Percentiles rank a stretch among this genome's conserved stretches.
Conservation (phyloP, 345 rosid species). For the Brassica napus region DNA sequence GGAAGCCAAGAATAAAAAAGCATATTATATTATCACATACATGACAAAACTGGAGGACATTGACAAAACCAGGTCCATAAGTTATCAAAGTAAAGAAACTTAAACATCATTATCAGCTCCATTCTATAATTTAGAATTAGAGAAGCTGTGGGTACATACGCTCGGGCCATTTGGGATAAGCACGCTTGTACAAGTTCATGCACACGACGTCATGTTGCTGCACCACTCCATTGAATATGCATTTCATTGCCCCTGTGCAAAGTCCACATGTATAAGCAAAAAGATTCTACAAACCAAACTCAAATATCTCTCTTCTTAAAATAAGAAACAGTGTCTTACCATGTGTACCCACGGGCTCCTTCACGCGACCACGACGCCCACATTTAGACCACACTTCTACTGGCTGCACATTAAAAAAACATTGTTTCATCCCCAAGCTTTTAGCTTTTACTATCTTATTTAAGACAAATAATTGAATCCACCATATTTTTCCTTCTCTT, state of each 20-base stretch:
- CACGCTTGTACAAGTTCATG: slow-evolving; percentile 87
- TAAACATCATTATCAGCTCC: not conserved
- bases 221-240: slow-evolving; percentile 76
- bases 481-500: not conserved
- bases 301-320: not conserved
- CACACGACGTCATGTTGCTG: slow-evolving; percentile 91
- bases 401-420: slow-evolving; percentile 54
- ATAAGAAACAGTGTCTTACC: slow-evolving; percentile 49
- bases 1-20: too few relatives aligned
- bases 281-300: slow-evolving; percentile 2
- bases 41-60: slow-evolving; percentile 7
- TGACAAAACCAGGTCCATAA: not conserved
- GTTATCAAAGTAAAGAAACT: not conserved
- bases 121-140: not conserved
- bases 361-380: slow-evolving; percentile 84
- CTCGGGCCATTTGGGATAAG: slow-evolving; percentile 91
- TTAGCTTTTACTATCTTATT: not conserved
- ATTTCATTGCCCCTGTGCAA: slow-evolving; percentile 79
- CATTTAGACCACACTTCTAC: slow-evolving; percentile 89
- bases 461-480: not conserved
- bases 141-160: slow-evolving; percentile 53
- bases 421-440: not conserved
- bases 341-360: slow-evolving; percentile 94
- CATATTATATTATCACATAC: not conserved
- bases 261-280: slow-evolving; percentile 4